These are phyloP conservation scores for Diplodia intermedia DNA, from an alignment of 2,329 filamentous ascomycete genomes.

Conservation along the genomic window DNA sequence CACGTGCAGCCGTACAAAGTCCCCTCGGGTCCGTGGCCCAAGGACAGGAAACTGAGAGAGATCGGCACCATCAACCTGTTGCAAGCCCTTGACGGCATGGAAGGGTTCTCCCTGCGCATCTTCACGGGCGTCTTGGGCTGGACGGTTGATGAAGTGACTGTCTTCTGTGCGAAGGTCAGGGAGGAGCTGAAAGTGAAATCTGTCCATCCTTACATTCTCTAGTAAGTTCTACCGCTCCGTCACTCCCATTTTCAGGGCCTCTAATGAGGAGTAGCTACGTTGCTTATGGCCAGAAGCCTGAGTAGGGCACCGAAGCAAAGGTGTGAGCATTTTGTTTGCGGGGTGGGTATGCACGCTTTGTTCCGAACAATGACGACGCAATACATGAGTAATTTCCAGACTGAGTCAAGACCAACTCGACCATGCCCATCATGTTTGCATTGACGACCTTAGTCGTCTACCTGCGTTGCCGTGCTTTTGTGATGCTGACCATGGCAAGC, in stretches of 20 bases:
- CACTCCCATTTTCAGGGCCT: not conserved
- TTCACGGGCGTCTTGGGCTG: conserved; percentile 52
- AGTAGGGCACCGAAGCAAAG: not conserved
- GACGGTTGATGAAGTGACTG: conserved; percentile 53
- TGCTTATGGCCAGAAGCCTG: conserved; percentile 12
- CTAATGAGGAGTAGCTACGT: conserved; percentile 8
- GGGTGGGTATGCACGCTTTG: no score
- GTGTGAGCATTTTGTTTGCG: not conserved
- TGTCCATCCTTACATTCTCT: conserved; percentile 43
- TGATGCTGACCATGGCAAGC: no score
- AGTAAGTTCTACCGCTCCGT: conserved; percentile 35
- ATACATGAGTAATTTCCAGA: no score
- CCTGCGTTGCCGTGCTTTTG: no score
- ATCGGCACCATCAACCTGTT: conserved; percentile 45
- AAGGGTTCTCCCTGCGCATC: conserved; percentile 52
- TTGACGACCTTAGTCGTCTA: no score
- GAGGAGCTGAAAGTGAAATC: conserved; percentile 41
- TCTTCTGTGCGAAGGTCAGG: conserved; percentile 45
- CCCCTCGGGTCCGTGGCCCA: conserved; percentile 40
- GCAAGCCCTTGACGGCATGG: conserved; percentile 51
- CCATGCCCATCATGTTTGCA: no score
- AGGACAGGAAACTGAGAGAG: conserved; percentile 35
- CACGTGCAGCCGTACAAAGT: conserved; percentile 42
- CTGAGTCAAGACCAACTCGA: no score
- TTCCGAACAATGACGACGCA: no score